These are phyloP conservation scores for Dioscorea alata DNA, from an alignment of 106 monocot species.

Conservation along the genomic window DNA sequence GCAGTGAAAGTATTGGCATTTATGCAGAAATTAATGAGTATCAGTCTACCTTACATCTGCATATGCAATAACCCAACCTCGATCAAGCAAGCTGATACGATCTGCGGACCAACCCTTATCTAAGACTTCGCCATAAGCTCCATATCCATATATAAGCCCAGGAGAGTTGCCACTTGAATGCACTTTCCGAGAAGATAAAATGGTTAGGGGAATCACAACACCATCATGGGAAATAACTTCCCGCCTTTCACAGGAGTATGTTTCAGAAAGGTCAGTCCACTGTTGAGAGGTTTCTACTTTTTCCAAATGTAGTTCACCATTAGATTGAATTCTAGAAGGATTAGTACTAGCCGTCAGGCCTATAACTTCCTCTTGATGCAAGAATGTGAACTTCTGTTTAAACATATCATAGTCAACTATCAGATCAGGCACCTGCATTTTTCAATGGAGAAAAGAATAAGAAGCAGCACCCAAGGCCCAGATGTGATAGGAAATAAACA, in stretches of 20 bases:
- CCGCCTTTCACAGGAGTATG: slow-evolving; percentile 58
- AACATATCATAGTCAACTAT: slow-evolving; percentile 80
- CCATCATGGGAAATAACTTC: slow-evolving; percentile 80
- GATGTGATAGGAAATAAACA: no score
- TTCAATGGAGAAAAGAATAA: slow-evolving; percentile 2
- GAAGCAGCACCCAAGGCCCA: neutral
- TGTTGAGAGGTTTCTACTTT: slow-evolving; percentile 16
- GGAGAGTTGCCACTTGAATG: slow-evolving; percentile 38
- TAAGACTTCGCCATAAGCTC: slow-evolving; percentile 88
- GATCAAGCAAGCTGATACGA: slow-evolving; percentile 61
- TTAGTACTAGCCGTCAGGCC: slow-evolving; percentile 18
- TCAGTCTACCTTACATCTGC: slow-evolving; percentile 86
- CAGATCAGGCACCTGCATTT: slow-evolving; percentile 81
- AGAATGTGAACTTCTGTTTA: slow-evolving; percentile 39
- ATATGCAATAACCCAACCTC: slow-evolving; percentile 94
- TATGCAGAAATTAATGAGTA: no score
- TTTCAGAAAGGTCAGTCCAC: slow-evolving; percentile 54
- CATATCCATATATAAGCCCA: slow-evolving; percentile 89
- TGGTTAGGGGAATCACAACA: slow-evolving; percentile 62
- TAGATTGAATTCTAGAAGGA: slow-evolving; percentile 4
- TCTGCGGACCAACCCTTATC: slow-evolving; percentile 91
- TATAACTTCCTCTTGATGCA: slow-evolving; percentile 75
- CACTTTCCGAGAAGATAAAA: slow-evolving; percentile 50
- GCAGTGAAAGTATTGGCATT: no score
- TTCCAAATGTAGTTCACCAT: slow-evolving; percentile 12